These are phyloP conservation scores for Eleusine indica DNA, from an alignment of 176 grass and related monocot genomes.

Conservation along the genomic window DNA sequence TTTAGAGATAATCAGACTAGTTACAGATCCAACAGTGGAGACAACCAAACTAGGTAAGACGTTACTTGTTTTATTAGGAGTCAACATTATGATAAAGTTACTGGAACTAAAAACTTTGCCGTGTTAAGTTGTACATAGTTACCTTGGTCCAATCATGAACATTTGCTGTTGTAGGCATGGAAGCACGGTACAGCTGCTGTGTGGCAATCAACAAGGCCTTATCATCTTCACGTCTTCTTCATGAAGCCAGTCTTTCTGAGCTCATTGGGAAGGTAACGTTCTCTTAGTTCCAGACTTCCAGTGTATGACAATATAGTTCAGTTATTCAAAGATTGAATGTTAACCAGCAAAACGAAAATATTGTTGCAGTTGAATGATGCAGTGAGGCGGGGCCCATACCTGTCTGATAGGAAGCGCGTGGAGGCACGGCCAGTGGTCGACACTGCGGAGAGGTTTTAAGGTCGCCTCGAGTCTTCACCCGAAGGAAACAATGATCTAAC, in stretches of 20 bases:
- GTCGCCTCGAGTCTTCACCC: not conserved
- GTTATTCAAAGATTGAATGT: not conserved
- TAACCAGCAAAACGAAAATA: constrained; percentile 10
- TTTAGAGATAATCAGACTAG: constrained; percentile 70
- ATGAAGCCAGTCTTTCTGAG: constrained; percentile 57
- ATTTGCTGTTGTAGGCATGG: constrained; percentile 69
- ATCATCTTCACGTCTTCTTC: constrained; percentile 64
- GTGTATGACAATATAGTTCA: constrained; percentile 6
- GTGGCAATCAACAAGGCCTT: constrained; percentile 73
- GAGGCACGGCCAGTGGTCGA: constrained; percentile 64
- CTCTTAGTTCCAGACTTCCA: not conserved
- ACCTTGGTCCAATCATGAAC: not conserved
- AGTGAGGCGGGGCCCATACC: constrained; percentile 76
- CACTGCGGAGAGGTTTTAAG: constrained; percentile 76
- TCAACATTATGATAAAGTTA: not conserved
- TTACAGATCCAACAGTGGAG: constrained; percentile 72
- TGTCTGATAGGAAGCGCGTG: constrained; percentile 49
- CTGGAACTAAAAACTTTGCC: too few relatives aligned
- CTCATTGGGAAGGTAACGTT: constrained; percentile 72
- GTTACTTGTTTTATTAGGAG: not conserved
- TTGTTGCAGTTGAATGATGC: constrained; percentile 80
- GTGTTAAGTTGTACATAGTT: constrained; percentile 5
- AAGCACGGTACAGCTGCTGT: constrained; percentile 67
- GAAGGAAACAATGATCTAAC: not conserved
- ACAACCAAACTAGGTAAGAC: constrained; percentile 73